Base-by-base conservation (phyloP, 1,284 basidiomycete species). In the Hemileia vastatrix region DNA sequence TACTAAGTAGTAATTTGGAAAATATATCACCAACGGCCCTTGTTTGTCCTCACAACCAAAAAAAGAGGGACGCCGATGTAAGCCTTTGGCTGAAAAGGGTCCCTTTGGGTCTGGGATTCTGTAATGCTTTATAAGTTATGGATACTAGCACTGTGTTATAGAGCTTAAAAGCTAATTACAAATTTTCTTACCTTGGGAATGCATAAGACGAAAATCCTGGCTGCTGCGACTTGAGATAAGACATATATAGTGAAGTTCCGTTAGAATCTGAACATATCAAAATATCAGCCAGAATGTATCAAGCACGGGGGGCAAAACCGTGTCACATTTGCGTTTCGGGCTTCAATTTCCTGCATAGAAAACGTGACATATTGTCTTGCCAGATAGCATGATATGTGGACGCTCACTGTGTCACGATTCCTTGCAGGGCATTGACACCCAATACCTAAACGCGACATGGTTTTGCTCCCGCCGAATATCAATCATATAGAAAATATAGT, bases 1-100 rank as follows among this genome's bases (percentile, higher is more conserved):
- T 18, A 62, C 47, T 27, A 55, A 50, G 33, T 50, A 55, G 36
- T 62, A 62, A 36, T 62, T 62, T 11, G 60, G 60, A 31, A 62
- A 62, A 31, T 62, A 62, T 4, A 55, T 62, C 19, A 62, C 60
- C 15, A 62, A 27, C 23, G 53, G 60, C 19, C 23, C 60, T 5
- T 53, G 40, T 33, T 44, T 55, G 23, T 62, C 45, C 33, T 62
- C 27, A 40, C 60, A 62, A 27, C 53, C 60, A 31, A 62, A 62
- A 3, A 62, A 44, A 4, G 60, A 62, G 27, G 60, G 53, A 8
- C 53, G 51, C 21, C 51, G 60, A 32, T 62, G 60, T 27, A 62
- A 43, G 6, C 60, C 60, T 55, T 32, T 43, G n/a, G 27, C 6
- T 24, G 40, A 45, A 47, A 62, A 62, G 11, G 48, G 24, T 9